Conservation (phyloP, 2,329 filamentous ascomycete species). For the Fusarium sp. region DNA sequence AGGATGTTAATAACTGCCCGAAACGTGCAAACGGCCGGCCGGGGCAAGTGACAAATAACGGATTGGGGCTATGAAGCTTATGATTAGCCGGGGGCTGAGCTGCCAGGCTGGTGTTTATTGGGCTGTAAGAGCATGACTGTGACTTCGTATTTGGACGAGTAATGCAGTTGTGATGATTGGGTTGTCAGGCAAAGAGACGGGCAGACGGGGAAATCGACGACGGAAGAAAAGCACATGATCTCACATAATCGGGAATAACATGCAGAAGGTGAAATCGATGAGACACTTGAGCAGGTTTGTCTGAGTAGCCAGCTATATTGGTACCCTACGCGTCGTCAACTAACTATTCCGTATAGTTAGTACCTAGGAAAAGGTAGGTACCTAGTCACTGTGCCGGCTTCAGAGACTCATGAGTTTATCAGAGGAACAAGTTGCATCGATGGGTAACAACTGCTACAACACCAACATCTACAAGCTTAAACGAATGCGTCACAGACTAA, state of each 20-base stretch:
- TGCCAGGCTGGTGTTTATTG: neutral
- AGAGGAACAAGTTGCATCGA: neutral
- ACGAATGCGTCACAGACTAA: neutral
- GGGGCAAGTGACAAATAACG: neutral
- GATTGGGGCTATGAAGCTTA: constrained; percentile 12
- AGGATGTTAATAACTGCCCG: neutral
- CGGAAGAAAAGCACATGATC: neutral
- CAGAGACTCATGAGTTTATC: neutral
- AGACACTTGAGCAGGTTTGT: neutral
- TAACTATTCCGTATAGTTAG: too few species aligned
- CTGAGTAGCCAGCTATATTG: neutral
- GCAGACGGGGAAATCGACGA: neutral
- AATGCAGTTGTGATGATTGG: neutral
- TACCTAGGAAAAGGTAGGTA: neutral
- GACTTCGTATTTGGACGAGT: neutral
- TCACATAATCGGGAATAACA: constrained; percentile 16
- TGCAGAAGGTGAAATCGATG: neutral
- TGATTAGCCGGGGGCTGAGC: constrained; percentile 35
- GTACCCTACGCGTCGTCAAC: neutral
- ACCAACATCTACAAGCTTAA: neutral
- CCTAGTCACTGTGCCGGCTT: neutral
- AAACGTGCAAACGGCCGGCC: neutral
- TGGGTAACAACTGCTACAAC: neutral
- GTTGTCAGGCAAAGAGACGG: neutral
- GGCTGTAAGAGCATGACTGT: neutral